phyloP scores from a whole-genome alignment of 2,329 filamentous ascomycete species.

The Arthrobotrys sinensis region DNA sequence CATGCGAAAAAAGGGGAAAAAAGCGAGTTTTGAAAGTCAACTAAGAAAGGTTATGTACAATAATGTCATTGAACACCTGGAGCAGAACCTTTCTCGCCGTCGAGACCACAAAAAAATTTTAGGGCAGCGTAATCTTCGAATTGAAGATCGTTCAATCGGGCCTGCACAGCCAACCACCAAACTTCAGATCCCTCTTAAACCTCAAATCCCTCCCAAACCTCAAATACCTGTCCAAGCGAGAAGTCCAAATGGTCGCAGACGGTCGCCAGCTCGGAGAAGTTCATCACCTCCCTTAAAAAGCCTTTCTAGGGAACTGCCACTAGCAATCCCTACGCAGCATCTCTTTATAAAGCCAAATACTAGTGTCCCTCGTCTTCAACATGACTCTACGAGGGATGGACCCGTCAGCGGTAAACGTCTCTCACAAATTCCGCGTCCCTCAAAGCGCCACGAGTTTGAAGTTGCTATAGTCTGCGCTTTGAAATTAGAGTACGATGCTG shows the following conservation, averaged over 20 bases:
- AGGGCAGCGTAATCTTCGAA: slow-evolving; percentile 25
- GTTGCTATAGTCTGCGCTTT: slow-evolving; percentile 67
- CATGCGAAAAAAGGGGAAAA: slow-evolving; percentile 9
- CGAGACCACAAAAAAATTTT: slow-evolving; percentile 28
- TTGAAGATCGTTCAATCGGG: slow-evolving; percentile 23
- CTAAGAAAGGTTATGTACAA: slow-evolving; percentile 28
- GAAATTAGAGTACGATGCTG: slow-evolving; percentile 65
- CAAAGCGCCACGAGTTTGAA: slow-evolving; percentile 63
- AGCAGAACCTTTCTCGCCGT: slow-evolving; percentile 21
- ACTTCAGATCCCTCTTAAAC: too few relatives aligned
- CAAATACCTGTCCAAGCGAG: too few relatives aligned
- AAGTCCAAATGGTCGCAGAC: too few relatives aligned
- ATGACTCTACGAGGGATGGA: too few relatives aligned
- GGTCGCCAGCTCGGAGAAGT: too few relatives aligned
- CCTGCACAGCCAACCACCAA: too few relatives aligned
- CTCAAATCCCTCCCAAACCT: too few relatives aligned
- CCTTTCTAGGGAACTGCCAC: too few relatives aligned
- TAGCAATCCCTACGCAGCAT: too few relatives aligned
- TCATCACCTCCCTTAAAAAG: too few relatives aligned
- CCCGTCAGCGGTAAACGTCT: not conserved
- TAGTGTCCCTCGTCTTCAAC: too few relatives aligned
- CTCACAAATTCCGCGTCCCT: not conserved
- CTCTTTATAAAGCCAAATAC: too few relatives aligned
- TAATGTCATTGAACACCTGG: slow-evolving; percentile 18
- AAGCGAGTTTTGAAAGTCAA: not conserved